Percentiles rank a stretch among this genome's conserved stretches.
Evolutionary conservation across 2,329 filamentous ascomycete genomes (phyloP).

Genomic region (Tolypocladium paradoxum): DNA sequence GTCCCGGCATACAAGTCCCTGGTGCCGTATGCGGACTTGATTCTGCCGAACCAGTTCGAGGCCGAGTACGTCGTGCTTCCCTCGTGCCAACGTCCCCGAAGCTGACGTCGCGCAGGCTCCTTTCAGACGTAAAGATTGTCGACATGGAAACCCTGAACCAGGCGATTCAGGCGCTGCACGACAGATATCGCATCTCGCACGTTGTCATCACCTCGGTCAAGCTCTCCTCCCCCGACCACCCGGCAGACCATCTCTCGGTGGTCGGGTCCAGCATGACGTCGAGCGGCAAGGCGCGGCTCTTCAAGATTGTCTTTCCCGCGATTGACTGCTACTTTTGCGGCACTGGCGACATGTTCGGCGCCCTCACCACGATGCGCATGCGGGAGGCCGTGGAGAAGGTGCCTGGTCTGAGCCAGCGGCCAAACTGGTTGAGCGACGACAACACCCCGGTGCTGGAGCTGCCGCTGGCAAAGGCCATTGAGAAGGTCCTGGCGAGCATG

Average conservation of each 20-base stretch:
- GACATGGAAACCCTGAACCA: conserved; percentile 61
- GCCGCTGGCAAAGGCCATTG: conserved; percentile 71
- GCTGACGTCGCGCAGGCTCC: conserved; percentile 42
- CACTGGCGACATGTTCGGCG: conserved; percentile 97
- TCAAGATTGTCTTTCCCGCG: conserved; percentile 75
- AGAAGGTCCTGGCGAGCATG: conserved; percentile 89
- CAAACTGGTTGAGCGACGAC: conserved; percentile 70
- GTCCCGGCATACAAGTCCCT: conserved; percentile 82
- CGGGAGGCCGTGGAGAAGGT: conserved; percentile 60
- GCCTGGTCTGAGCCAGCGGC: conserved; percentile 35
- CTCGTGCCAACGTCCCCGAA: not conserved
- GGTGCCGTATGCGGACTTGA: conserved; percentile 73
- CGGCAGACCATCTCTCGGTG: conserved; percentile 49
- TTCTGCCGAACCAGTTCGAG: conserved; percentile 95
- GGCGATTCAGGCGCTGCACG: conserved; percentile 70
- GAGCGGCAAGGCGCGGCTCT: conserved; percentile 61
- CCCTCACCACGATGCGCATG: conserved; percentile 76
- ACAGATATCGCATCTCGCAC: conserved; percentile 67
- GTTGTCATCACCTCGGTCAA: conserved; percentile 87
- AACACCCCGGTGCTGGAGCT: conserved; percentile 57
- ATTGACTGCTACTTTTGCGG: conserved; percentile 93
- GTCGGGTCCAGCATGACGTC: conserved; percentile 65
- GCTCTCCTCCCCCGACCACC: conserved; percentile 44
- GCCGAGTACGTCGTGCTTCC: conserved; percentile 58
- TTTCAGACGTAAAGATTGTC: conserved; percentile 75